Evolutionary conservation across 306 rosid genomes (phyloP).

Genomic region (Gynostemma pentaphyllum): DNA sequence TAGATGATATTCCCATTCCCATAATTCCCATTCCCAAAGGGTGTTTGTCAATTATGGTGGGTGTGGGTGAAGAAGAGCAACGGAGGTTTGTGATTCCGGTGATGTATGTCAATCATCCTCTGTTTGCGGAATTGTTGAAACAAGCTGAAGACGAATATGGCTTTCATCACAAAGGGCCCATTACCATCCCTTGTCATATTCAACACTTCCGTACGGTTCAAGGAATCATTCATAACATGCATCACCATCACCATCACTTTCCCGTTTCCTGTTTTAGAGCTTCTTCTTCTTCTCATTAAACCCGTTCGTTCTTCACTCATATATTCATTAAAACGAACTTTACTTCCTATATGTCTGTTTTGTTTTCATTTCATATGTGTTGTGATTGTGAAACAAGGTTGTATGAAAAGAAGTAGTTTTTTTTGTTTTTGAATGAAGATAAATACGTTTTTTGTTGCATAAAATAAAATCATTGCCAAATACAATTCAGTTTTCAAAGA

Average conservation of each 20-base stretch:
- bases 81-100: constrained; percentile 77
- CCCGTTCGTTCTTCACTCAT: neutral
- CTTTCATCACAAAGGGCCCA: constrained; percentile 75
- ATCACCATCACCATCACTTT: constrained; percentile 11
- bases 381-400: too few species aligned
- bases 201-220: constrained; percentile 67
- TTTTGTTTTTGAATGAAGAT: too few species aligned
- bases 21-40: constrained; percentile 95
- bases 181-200: constrained; percentile 77
- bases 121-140: constrained; percentile 55
- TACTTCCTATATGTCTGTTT: too few species aligned
- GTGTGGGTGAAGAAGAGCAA: constrained; percentile 60
- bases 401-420: too few species aligned
- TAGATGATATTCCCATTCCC: too few species aligned
- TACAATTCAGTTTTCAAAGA: too few species aligned
- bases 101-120: constrained; percentile 75
- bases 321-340: too few species aligned
- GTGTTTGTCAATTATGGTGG: constrained; percentile 57
- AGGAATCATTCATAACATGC: constrained; percentile 27
- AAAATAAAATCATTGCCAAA: too few species aligned
- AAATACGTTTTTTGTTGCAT: too few species aligned
- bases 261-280: constrained; percentile 56
- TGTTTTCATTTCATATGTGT: too few species aligned
- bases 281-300: constrained; percentile 26
- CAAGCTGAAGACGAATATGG: constrained; percentile 87